These are phyloP conservation scores for Fusarium buxicola DNA, from an alignment of 2,329 filamentous ascomycete genomes.

Conservation along the genomic window DNA sequence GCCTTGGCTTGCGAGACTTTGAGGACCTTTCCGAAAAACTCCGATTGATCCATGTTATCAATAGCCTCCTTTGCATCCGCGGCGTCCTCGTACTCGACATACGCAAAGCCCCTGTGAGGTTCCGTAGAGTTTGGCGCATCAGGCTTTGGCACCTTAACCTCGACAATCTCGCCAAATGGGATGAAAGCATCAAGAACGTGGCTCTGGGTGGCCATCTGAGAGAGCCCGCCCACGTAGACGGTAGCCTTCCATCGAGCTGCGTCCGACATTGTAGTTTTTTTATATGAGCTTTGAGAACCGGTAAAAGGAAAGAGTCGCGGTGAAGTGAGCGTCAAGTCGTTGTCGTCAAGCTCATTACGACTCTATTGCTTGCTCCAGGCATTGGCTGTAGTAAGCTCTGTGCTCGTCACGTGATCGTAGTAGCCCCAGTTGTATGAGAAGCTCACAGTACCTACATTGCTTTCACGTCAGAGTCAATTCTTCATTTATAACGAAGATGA, in stretches of 20 bases:
- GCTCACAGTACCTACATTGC: neutral
- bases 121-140: slow-evolving; percentile 83
- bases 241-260: slow-evolving; percentile 87
- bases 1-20: slow-evolving; percentile 93
- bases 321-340: slow-evolving; percentile 13
- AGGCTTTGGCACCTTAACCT: slow-evolving; percentile 89
- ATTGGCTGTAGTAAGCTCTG: slow-evolving; percentile 22
- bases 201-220: slow-evolving; percentile 78
- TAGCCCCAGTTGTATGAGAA: neutral
- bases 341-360: slow-evolving; percentile 21
- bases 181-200: slow-evolving; percentile 92
- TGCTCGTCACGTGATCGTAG: slow-evolving; percentile 35
- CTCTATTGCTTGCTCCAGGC: slow-evolving; percentile 14
- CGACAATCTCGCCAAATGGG: slow-evolving; percentile 94
- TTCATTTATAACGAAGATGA: too few species aligned
- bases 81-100: slow-evolving; percentile 90
- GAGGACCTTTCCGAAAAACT: slow-evolving; percentile 91
- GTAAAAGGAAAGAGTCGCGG: slow-evolving; percentile 2
- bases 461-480: too few species aligned
- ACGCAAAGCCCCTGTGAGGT: slow-evolving; percentile 91
- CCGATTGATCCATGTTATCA: slow-evolving; percentile 98
- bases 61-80: slow-evolving; percentile 94
- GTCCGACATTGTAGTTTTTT: slow-evolving; percentile 74
- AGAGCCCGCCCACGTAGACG: slow-evolving; percentile 90
- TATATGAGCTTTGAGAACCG: slow-evolving; percentile 3